These are phyloP conservation scores for Pisolithus thermaeus DNA, from an alignment of 1,284 basidiomycete species.

Conservation along the genomic window DNA sequence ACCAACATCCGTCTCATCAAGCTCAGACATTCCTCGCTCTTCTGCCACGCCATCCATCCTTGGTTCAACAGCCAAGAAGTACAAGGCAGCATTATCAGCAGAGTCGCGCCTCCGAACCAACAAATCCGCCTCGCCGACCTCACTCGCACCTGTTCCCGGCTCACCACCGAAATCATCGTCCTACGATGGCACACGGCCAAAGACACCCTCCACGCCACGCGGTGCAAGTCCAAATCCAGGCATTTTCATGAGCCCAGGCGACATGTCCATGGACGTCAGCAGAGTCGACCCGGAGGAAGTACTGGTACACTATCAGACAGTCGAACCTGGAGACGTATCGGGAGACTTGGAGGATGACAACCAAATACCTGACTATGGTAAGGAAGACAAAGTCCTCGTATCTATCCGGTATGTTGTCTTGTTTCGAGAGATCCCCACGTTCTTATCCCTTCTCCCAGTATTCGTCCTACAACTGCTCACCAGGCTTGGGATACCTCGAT, in stretches of 20 bases:
- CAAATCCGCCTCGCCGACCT: slow-evolving; percentile 30
- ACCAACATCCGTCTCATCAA: slow-evolving; percentile 33
- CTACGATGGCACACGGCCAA: slow-evolving; percentile 40
- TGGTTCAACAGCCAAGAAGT: slow-evolving; percentile 50
- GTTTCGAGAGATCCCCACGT: slow-evolving; percentile 9
- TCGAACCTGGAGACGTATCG: slow-evolving; percentile 64
- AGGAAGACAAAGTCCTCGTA: slow-evolving; percentile 83
- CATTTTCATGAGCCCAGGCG: slow-evolving; percentile 44
- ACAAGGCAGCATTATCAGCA: slow-evolving; percentile 56
- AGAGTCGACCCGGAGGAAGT: slow-evolving; percentile 70
- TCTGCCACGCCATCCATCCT: slow-evolving; percentile 37
- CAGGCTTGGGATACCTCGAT: slow-evolving; percentile 52
- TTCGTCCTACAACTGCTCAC: slow-evolving; percentile 57
- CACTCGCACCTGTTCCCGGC: slow-evolving; percentile 43
- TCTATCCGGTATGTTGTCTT: slow-evolving; percentile 59
- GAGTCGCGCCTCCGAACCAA: slow-evolving; percentile 47
- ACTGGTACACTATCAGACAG: slow-evolving; percentile 64
- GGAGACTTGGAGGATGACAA: slow-evolving; percentile 54
- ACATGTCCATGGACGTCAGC: slow-evolving; percentile 64
- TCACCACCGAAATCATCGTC: slow-evolving; percentile 44
- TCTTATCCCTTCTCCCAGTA: slow-evolving; percentile 34
- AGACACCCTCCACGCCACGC: slow-evolving; percentile 46
- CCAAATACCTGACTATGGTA: slow-evolving; percentile 45
- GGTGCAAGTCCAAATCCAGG: slow-evolving; percentile 42
- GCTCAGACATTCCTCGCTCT: slow-evolving; percentile 12